A percentile compares a stretch with the other conserved stretches of the same genome.
Conservation (phyloP, 2,329 filamentous ascomycete genomes). For the Penicillium fuscoglaucum region DNA sequence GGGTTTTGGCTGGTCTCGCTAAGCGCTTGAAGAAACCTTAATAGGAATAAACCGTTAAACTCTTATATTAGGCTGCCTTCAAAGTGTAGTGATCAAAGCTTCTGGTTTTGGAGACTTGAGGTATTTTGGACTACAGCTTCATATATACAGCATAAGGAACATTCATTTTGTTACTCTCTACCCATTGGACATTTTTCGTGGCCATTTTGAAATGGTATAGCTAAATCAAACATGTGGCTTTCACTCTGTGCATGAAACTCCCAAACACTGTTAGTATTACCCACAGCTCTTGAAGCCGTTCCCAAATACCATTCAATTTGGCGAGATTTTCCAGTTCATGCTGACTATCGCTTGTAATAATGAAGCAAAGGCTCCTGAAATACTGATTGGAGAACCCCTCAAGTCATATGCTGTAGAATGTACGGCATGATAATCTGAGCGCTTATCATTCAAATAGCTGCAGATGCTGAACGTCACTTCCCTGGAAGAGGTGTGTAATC, state of each 20-base stretch:
- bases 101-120: neutral
- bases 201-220: neutral
- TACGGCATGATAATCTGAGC: neutral
- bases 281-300: neutral
- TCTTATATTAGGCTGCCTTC: neutral
- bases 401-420: neutral
- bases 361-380: neutral
- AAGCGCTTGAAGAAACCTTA: too few relatives aligned
- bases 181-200: too few relatives aligned
- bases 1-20: too few relatives aligned
- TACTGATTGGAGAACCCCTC: neutral
- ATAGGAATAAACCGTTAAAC: too few relatives aligned
- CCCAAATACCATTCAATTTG: neutral
- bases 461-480: neutral
- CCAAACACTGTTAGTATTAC: neutral
- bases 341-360: neutral
- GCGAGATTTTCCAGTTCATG: neutral
- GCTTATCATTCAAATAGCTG: neutral
- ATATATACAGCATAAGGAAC: neutral
- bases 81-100: neutral
- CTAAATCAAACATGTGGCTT: neutral
- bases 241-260: neutral
- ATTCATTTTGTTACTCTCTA: neutral
- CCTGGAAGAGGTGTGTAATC: neutral
- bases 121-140: neutral